Conservation (phyloP, 1,284 basidiomycete species). For the Marasmius sp. region DNA sequence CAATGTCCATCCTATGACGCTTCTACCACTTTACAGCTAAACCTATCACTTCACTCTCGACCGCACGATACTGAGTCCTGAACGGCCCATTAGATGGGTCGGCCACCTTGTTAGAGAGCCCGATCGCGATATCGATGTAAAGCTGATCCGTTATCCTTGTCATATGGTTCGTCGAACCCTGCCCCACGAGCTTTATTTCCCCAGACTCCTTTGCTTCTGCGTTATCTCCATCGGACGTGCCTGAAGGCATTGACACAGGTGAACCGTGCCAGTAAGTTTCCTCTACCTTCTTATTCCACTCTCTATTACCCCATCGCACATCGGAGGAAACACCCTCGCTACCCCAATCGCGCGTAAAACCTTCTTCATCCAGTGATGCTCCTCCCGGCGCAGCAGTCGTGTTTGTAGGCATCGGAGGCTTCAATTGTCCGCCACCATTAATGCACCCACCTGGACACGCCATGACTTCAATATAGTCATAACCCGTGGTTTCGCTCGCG, state of each 20-base stretch:
- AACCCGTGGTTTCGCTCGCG: constrained; percentile 53
- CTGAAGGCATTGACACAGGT: constrained; percentile 47
- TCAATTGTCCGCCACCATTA: constrained; percentile 95
- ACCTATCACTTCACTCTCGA: constrained; percentile 84
- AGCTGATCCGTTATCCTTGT: constrained; percentile 39
- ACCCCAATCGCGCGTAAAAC: constrained; percentile 57
- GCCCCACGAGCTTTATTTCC: constrained; percentile 9
- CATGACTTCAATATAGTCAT: constrained; percentile 99
- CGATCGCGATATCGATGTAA: constrained; percentile 43
- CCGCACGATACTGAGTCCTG: constrained; percentile 82
- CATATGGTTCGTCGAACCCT: constrained; percentile 7
- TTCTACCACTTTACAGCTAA: constrained; percentile 81
- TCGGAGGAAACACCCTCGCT: constrained; percentile 41
- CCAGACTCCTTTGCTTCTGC: constrained; percentile 7
- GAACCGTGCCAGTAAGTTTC: constrained; percentile 67
- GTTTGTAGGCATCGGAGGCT: constrained; percentile 49
- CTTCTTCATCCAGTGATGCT: constrained; percentile 53
- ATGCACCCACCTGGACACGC: constrained; percentile 98
- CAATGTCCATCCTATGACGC: constrained; percentile 12
- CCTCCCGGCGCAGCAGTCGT: constrained; percentile 16
- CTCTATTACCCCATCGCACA: constrained; percentile 72
- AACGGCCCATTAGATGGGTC: constrained; percentile 50
- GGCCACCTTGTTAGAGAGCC: constrained; percentile 37
- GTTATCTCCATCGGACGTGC: constrained; percentile 20
- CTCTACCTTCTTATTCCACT: constrained; percentile 80